These are phyloP conservation scores for Cynanchum wilfordii DNA, from an alignment of 257 asterid genomes.

Conservation along the genomic window DNA sequence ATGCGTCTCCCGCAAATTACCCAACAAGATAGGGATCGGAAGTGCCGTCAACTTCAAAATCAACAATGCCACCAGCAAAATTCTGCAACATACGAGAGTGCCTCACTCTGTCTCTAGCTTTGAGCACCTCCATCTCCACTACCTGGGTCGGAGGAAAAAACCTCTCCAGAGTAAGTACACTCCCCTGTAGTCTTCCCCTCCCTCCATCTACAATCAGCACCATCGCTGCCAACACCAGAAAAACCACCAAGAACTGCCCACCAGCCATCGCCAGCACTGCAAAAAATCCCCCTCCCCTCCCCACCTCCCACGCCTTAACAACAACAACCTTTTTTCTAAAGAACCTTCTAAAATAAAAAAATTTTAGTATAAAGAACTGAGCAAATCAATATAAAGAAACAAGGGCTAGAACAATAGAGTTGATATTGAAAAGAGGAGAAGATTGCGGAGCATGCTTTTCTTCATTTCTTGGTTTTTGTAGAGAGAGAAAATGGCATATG, in stretches of 20 bases:
- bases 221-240: constrained; percentile 19
- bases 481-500: constrained; percentile 1
- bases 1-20: constrained; percentile 32
- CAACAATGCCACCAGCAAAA: constrained; percentile 65
- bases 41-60: constrained; percentile 60
- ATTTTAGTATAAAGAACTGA: no score
- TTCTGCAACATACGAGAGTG: constrained; percentile 71
- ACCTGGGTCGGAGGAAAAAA: constrained; percentile 47
- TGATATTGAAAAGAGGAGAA: constrained; percentile 4
- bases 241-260: constrained; percentile 24
- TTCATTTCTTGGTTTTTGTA: background rate
- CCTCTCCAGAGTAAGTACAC: constrained; percentile 60
- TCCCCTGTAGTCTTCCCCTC: constrained; percentile 25
- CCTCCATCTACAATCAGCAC: constrained; percentile 25
- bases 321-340: background rate
- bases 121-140: constrained; percentile 50
- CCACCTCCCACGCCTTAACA: background rate
- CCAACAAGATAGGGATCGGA: constrained; percentile 82
- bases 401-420: constrained; percentile 2
- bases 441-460: constrained; percentile 13
- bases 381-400: background rate
- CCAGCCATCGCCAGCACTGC: constrained; percentile 46
- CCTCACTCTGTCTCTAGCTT: constrained; percentile 72
- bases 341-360: background rate
- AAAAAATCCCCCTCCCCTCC: constrained; percentile 3